Evolutionary conservation across 345 rosid genomes (phyloP).

Genomic region (Isatis tinctoria): DNA sequence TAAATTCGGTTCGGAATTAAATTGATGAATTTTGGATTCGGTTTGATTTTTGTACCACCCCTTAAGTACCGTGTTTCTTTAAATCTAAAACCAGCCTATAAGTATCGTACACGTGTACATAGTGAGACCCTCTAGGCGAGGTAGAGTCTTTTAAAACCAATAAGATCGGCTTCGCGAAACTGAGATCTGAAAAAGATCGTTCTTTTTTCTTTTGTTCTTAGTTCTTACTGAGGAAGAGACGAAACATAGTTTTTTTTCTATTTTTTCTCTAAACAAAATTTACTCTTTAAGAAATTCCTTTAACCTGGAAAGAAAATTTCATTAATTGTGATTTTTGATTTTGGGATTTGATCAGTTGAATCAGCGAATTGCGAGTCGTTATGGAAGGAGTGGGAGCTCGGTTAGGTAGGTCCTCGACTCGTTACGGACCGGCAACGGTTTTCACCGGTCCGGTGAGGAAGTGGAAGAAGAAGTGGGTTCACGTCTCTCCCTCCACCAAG

Average conservation of each 20-base stretch:
- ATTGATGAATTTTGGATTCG: neutral
- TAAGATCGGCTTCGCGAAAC: neutral
- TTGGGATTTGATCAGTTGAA: constrained; percentile 24
- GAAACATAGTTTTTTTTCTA: neutral
- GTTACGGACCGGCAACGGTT: constrained; percentile 94
- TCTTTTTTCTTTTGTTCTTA: neutral
- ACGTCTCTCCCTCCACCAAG: constrained; percentile 50
- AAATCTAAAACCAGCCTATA: too few species aligned
- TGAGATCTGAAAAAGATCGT: constrained; percentile 10
- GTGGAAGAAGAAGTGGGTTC: constrained; percentile 99
- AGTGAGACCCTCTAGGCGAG: neutral
- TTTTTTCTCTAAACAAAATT: neutral
- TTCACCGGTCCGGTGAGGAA: constrained; percentile 94
- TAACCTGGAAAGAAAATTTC: neutral
- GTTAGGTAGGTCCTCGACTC: constrained; percentile 91
- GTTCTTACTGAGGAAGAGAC: neutral
- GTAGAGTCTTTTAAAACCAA: neutral
- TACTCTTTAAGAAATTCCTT: neutral
- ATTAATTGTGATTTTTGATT: neutral
- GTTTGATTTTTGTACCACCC: neutral
- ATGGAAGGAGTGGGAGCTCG: constrained; percentile 99
- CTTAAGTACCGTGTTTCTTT: too few species aligned
- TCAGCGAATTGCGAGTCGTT: constrained; percentile 2
- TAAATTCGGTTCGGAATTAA: neutral
- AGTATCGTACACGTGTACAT: neutral